Conservation (phyloP, 345 rosid species). For the Raphanus raphanistrum region DNA sequence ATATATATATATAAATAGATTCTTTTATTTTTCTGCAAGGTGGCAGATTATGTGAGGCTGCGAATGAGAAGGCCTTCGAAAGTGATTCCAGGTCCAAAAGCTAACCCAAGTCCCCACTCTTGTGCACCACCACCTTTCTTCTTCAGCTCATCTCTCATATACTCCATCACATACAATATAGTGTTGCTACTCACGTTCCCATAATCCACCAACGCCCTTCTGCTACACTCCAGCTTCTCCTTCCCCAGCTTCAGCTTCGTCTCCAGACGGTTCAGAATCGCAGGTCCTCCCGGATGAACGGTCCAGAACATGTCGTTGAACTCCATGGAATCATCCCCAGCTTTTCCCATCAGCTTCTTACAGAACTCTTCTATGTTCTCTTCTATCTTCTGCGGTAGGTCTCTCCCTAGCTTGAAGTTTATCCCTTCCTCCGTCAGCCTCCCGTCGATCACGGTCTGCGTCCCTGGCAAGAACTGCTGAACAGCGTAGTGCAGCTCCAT, state of each 20-base stretch:
- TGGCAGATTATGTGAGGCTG: conserved; percentile 41
- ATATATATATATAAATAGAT: too few relatives aligned
- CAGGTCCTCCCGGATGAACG: conserved; percentile 95
- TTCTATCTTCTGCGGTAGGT: conserved; percentile 85
- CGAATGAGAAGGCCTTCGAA: conserved; percentile 94
- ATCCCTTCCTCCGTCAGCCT: conserved; percentile 81
- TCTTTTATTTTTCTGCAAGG: background rate
- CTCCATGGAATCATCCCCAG: conserved; percentile 37
- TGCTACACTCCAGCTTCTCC: conserved; percentile 70
- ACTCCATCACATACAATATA: conserved; percentile 78
- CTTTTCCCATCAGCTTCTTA: conserved; percentile 58
- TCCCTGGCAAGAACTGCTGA: conserved; percentile 85
- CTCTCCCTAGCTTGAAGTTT: conserved; percentile 85
- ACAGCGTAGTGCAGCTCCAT: conserved; percentile 77
- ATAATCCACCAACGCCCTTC: conserved; percentile 79
- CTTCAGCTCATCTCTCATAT: conserved; percentile 78
- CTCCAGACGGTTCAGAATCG: conserved; percentile 82
- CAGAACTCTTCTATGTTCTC: conserved; percentile 86
- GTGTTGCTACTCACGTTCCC: conserved; percentile 95
- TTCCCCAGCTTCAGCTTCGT: conserved; percentile 47
- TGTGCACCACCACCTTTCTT: conserved; percentile 46
- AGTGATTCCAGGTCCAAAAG: conserved; percentile 97
- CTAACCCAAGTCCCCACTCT: conserved; percentile 91
- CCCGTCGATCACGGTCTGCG: conserved; percentile 79
- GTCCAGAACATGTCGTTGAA: conserved; percentile 91